Evolutionary conservation across 1,139 yeast genomes (phyloP).

Genomic region (Kluyveromyces sp.): DNA sequence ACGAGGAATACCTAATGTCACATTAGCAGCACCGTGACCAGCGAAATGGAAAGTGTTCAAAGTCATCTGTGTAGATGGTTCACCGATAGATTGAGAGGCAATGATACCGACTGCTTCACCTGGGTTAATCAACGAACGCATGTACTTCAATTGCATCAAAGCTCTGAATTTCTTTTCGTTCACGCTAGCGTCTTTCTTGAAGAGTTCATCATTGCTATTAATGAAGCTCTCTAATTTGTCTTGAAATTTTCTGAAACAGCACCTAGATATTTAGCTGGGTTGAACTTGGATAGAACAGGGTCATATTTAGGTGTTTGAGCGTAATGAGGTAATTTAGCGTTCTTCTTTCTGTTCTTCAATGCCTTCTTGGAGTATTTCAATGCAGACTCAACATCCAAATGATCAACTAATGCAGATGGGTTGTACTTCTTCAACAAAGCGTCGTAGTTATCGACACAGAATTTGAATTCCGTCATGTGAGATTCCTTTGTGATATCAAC

Average conservation of each 20-base stretch:
- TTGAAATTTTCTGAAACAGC: conserved; percentile 88
- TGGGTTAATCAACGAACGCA: conserved; percentile 90
- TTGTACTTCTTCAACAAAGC: conserved; percentile 80
- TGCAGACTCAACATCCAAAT: conserved; percentile 79
- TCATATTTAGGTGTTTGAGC: conserved; percentile 64
- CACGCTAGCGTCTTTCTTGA: conserved; percentile 39
- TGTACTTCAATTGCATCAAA: conserved; percentile 94
- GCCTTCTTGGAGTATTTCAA: conserved; percentile 73
- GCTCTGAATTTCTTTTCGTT: conserved; percentile 89
- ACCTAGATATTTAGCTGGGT: conserved; percentile 86
- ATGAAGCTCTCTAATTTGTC: conserved; percentile 68
- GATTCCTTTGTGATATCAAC: conserved; percentile 92
- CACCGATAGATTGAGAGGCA: conserved; percentile 98
- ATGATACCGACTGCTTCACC: conserved; percentile 98
- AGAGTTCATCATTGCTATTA: conserved; percentile 43
- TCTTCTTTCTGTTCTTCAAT: conserved; percentile 65
- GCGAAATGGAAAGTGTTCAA: conserved; percentile 99
- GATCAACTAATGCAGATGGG: conserved; percentile 68
- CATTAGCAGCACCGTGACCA: conserved; percentile 99
- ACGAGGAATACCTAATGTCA: conserved; percentile 99
- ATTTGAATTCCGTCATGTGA: conserved; percentile 86
- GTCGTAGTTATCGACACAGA: conserved; percentile 87
- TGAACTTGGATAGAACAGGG: conserved; percentile 78
- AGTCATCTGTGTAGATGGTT: conserved; percentile 99
- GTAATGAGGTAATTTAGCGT: conserved; percentile 54